phyloP scores from a whole-genome alignment of 768 basidiomycete species.

The Paxillus ammoniavirescens region DNA sequence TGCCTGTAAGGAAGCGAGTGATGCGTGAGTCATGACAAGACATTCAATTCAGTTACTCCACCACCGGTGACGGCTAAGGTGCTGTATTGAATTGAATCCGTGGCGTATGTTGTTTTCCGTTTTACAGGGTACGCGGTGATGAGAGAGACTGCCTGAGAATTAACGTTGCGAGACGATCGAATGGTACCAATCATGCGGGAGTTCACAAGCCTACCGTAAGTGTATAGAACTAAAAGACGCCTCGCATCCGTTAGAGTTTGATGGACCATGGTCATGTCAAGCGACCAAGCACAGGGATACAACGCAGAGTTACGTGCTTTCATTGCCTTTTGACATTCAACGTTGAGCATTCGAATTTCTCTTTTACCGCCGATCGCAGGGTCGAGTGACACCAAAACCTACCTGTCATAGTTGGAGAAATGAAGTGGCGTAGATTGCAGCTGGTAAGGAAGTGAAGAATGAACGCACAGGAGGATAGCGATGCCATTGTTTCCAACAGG shows the following conservation, averaged over 20 bases:
- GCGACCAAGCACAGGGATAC: conserved; percentile 2
- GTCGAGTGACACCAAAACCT: background rate
- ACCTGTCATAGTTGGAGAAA: background rate
- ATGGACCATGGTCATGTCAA: conserved; percentile 9
- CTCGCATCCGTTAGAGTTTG: conserved; percentile 27
- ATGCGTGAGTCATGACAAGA: background rate
- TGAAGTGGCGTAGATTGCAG: conserved; percentile 1
- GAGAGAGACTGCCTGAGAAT: conserved; percentile 9
- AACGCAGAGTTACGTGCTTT: conserved; percentile 7
- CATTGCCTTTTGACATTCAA: conserved; percentile 18
- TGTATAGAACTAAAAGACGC: conserved; percentile 1
- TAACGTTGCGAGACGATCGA: conserved; percentile 16
- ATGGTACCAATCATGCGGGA: background rate
- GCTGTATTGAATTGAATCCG: background rate
- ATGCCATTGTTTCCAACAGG: background rate
- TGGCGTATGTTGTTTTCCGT: background rate
- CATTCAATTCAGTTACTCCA: background rate
- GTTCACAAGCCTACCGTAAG: conserved; percentile 8
- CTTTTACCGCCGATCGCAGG: conserved; percentile 18
- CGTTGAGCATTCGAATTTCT: background rate
- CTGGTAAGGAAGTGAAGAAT: conserved; percentile 6
- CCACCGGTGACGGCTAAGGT: background rate
- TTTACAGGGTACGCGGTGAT: background rate
- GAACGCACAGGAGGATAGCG: background rate
- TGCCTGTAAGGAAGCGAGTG: background rate